Base-by-base conservation (phyloP, 257 asterid genomes). In the Solanum pennellii region DNA sequence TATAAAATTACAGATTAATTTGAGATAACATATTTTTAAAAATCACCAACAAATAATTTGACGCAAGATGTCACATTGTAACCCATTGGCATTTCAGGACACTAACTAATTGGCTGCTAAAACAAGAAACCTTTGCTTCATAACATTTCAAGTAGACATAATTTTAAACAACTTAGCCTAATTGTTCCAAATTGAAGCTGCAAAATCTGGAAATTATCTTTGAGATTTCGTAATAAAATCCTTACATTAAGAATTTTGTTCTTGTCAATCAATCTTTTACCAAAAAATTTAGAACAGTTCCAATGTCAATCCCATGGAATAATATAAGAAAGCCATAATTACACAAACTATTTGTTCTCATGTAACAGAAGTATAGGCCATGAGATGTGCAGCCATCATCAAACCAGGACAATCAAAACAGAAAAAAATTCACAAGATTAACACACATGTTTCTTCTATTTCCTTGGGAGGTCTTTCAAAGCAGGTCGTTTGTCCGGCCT, bases 401-500 rank as follows among this genome's bases (percentile, higher is more conserved):
- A 83, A 21, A 69, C 31, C 31, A 35, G 62, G 35, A 29, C 42
- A 79, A 45, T 3, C 25, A 9, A 27, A 80, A 11, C 25, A 45
- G 20, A 80, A 11, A 41, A 82, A 82, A 52, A 20, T 2, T 13
- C 27, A 23, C 37, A 75, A 12, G 44, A 11, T 7, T 8, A 69
- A 47, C 74, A 25, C 21, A 60, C 15, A 11, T 31, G 23, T 18
- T n/a, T 15, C 83, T 44, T 52, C 90, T 91, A 94, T 80, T 89
- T 88, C 90, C 90, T 42, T 13, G 44, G 84, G 59, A 92, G 89
- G 83, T 92, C 91, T 88, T 91, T 91, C 90, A 94, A 86, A 45
- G 98, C 94, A 83, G 84, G 86, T 39, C 97, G 91, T 69, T 91
- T 94, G n/a, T 91, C 91, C n/a, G 95, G 92, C 86, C 96, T 93